Conservation (phyloP, 2,329 filamentous ascomycete genomes). For the Calycina marina region DNA sequence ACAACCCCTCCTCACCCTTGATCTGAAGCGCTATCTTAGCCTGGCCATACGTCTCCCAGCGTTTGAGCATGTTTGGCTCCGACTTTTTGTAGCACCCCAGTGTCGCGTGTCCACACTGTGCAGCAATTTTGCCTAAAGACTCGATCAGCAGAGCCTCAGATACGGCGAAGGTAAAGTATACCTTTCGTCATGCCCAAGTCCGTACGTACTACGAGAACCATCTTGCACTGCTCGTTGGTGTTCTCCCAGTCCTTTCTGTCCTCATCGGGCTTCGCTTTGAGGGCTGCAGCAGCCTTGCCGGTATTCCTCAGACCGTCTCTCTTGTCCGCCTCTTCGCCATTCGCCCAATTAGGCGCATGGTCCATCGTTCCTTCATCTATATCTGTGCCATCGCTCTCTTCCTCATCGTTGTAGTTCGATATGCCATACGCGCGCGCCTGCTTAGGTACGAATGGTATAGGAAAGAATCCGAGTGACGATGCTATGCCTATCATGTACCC, state of each 20-base stretch:
- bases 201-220: constrained; percentile 81
- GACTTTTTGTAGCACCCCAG: constrained; percentile 92
- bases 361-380: constrained; percentile 41
- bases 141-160: too few relatives aligned
- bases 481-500: constrained; percentile 73
- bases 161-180: too few relatives aligned
- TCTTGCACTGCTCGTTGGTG: constrained; percentile 72
- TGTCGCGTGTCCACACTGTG: constrained; percentile 90
- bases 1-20: constrained; percentile 72
- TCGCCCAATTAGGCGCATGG: constrained; percentile 54
- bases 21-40: constrained; percentile 87
- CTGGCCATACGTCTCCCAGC: constrained; percentile 79
- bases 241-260: constrained; percentile 16
- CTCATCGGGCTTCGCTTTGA: constrained; percentile 24
- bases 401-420: constrained; percentile 42
- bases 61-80: constrained; percentile 37
- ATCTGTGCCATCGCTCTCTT: constrained; percentile 57
- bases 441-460: constrained; percentile 27
- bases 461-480: constrained; percentile 59
- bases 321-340: constrained; percentile 43
- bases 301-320: constrained; percentile 36
- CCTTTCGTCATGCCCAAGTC: constrained; percentile 97
- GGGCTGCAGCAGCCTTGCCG: constrained; percentile 20
- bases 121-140: constrained; percentile 76
- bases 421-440: constrained; percentile 28